Conservation (phyloP, 1,284 basidiomycete species). For the Porogramme epimiltina region DNA sequence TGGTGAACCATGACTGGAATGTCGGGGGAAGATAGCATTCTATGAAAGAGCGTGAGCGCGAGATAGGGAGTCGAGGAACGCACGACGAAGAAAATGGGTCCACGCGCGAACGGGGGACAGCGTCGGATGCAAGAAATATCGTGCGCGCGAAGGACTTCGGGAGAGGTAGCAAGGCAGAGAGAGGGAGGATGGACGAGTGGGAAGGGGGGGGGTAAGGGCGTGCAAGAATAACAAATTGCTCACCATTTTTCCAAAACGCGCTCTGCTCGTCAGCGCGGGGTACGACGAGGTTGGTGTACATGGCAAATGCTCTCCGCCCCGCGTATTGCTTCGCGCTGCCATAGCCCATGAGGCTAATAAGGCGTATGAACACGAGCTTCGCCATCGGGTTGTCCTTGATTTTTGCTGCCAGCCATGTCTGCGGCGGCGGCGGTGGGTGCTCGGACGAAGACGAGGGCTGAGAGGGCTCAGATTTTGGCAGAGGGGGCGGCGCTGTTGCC, state of each 20-base stretch:
- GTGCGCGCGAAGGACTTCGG: too few species aligned
- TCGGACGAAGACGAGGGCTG: not conserved
- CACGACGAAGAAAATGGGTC: not conserved
- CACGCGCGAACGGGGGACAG: not conserved
- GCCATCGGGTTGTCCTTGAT: conserved; percentile 55
- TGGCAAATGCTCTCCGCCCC: conserved; percentile 52
- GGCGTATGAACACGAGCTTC: conserved; percentile 48
- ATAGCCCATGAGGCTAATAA: conserved; percentile 61
- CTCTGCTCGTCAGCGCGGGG: conserved; percentile 59
- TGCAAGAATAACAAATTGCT: conserved; percentile 22
- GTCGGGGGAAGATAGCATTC: conserved; percentile 90
- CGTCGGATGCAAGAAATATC: too few species aligned
- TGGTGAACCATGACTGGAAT: conserved; percentile 97
- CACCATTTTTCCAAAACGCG: conserved; percentile 70
- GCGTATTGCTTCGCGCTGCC: conserved; percentile 62
- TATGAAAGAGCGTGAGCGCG: conserved; percentile 31
- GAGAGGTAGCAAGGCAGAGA: too few species aligned
- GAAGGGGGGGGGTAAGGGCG: not conserved
- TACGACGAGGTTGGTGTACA: conserved; percentile 64
- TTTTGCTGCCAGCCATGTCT: conserved; percentile 60
- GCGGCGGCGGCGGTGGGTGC: conserved; percentile 6
- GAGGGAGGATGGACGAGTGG: too few species aligned
- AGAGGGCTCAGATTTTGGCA: conserved; percentile 1
- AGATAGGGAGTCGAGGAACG: not conserved
- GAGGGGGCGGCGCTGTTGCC: conserved; percentile 3